These are phyloP conservation scores for Chlorella variabilis DNA, from an alignment of 163 green algal genomes.

Conservation along the genomic window DNA sequence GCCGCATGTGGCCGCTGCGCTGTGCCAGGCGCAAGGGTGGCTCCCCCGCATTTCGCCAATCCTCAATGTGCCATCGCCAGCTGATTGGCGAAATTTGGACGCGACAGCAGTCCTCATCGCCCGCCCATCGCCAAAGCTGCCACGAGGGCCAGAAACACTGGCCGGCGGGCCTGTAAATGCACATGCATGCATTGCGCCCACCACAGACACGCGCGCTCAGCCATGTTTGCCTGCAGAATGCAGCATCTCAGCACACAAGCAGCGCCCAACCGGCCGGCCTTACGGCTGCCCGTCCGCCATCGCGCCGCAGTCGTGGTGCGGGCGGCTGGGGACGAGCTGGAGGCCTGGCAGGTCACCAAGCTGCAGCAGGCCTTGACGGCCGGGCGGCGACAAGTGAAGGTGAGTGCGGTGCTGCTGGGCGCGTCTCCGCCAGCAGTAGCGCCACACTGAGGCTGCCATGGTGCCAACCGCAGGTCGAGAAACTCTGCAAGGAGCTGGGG, in stretches of 20 bases:
- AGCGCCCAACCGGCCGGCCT: not conserved
- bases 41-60: too few species aligned
- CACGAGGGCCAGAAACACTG: too few species aligned
- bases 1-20: too few species aligned
- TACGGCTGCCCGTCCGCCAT: not conserved
- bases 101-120: too few species aligned
- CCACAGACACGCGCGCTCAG: too few species aligned
- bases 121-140: too few species aligned
- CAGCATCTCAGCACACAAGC: not conserved
- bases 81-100: too few species aligned
- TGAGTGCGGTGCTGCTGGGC: not conserved
- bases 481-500: slow-evolving; percentile 31
- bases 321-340: not conserved
- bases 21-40: too few species aligned
- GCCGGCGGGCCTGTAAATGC: too few species aligned
- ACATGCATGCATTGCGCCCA: too few species aligned
- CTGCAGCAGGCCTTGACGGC: not conserved
- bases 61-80: too few species aligned
- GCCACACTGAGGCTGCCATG: not conserved
- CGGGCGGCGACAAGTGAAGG: slow-evolving; percentile 34
- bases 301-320: not conserved
- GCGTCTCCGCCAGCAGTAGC: not conserved
- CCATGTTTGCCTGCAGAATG: not conserved
- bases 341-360: slow-evolving; percentile 19
- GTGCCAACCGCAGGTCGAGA: slow-evolving; percentile 33